Evolutionary conservation across 495 filamentous ascomycete genomes (phyloP).

Genomic region (Apodospora peruviana): DNA sequence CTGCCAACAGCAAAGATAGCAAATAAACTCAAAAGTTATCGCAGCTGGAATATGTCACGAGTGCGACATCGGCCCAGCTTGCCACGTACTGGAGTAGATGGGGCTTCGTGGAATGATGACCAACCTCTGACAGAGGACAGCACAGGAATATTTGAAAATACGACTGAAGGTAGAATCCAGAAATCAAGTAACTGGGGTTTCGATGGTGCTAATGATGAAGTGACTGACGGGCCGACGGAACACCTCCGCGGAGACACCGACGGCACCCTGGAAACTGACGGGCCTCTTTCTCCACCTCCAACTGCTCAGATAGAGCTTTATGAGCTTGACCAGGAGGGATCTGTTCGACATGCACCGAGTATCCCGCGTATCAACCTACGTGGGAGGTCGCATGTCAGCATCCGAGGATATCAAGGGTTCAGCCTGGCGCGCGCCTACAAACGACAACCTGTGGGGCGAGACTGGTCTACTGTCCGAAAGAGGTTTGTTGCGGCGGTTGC

Average conservation of each 20-base stretch:
- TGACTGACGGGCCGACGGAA: constrained; percentile 1
- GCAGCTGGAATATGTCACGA: constrained; percentile 6
- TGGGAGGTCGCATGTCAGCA: constrained; percentile 34
- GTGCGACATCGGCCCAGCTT: constrained; percentile 8
- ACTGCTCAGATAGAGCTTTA: not conserved
- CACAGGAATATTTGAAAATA: not conserved
- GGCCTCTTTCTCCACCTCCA: not conserved
- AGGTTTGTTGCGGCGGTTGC: constrained; percentile 59
- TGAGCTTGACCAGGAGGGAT: constrained; percentile 5
- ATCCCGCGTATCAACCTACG: constrained; percentile 27
- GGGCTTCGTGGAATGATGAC: not conserved
- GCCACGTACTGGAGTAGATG: not conserved
- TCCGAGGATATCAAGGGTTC: constrained; percentile 42
- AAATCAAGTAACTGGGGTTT: constrained; percentile 8
- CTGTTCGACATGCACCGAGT: not conserved
- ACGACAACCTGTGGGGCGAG: constrained; percentile 52
- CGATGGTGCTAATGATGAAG: constrained; percentile 14
- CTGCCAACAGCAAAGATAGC: constrained; percentile 1
- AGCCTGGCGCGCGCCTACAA: constrained; percentile 48
- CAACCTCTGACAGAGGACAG: not conserved
- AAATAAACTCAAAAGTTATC: constrained; percentile 10
- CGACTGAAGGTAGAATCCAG: not conserved
- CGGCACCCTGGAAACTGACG: constrained; percentile 9
- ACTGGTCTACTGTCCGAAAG: constrained; percentile 61
- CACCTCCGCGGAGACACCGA: constrained; percentile 4